phyloP scores from a whole-genome alignment of 2,329 filamentous ascomycete genomes.

The Aspergillus sp. region DNA sequence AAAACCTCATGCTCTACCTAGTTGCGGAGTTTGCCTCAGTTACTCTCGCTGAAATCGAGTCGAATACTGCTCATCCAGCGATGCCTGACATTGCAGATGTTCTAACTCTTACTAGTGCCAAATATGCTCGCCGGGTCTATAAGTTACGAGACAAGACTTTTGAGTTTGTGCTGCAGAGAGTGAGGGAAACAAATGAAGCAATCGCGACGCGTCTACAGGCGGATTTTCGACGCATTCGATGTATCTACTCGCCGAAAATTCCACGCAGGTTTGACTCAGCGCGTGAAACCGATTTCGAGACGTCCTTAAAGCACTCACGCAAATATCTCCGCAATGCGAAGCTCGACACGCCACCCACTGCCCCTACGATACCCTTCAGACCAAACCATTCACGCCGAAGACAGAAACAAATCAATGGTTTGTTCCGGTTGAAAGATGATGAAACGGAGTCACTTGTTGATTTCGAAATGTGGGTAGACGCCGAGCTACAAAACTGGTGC shows the following conservation, averaged over 20 bases:
- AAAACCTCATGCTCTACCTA: constrained; percentile 57
- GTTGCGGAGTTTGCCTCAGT: constrained; percentile 32
- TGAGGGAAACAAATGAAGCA: background rate
- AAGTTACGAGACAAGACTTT: constrained; percentile 42
- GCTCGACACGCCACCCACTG: background rate
- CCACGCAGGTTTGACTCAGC: constrained; percentile 1
- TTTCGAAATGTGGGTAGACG: constrained; percentile 57
- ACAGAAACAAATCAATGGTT: background rate
- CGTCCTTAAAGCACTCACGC: constrained; percentile 13
- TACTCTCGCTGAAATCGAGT: background rate
- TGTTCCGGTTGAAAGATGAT: constrained; percentile 8
- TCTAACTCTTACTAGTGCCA: constrained; percentile 48
- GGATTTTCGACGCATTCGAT: background rate
- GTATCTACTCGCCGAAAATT: background rate
- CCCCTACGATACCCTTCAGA: background rate
- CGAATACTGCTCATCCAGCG: constrained; percentile 15
- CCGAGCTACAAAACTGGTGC: constrained; percentile 44
- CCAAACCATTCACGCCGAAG: background rate
- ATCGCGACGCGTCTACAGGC: constrained; percentile 3
- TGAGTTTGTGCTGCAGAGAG: constrained; percentile 18
- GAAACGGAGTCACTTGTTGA: constrained; percentile 36
- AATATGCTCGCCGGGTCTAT: constrained; percentile 48
- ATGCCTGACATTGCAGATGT: constrained; percentile 33
- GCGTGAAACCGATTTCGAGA: constrained; percentile 7
- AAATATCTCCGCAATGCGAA: constrained; percentile 12